Evolutionary conservation across 2,329 filamentous ascomycete genomes (phyloP), one percentile per base, ranked within the genome.

Genomic region (Neocucurbitaria cava): DNA sequence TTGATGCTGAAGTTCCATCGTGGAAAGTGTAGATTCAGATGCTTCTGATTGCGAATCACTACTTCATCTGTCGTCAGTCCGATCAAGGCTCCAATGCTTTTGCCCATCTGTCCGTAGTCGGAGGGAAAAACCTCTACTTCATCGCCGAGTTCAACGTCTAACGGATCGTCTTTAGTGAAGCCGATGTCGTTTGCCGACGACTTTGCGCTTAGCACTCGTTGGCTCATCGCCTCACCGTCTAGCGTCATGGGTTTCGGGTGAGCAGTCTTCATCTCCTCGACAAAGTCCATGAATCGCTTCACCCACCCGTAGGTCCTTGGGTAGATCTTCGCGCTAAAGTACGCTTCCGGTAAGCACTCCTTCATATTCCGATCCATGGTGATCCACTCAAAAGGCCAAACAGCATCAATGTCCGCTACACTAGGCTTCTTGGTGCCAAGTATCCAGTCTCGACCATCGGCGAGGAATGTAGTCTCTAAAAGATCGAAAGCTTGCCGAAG

Each of bases 361-460:
- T 81, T 42, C 90, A 76, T 10, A 3, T 46, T 46, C 2, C 51
- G 56, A 35, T 73, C 69, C 26, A 74, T 76, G 2, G 75, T 70
- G 1, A 90, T 73, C 89, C 89, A 92, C 71, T 88, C 82, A 60
- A 91, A 82, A 0, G 83, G 81, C 87, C 86, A 91, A 11, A 89
- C 76, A 75, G 80, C 85, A 75, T 92, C 86, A 55, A 92, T 85
- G 70, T 92, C 89, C 3, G 84, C 87, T 58, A 90, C 71, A 1
- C 78, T 81, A 1, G 86, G 85, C 17, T 72, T 71, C 2, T 80
- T 66, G 1, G 80, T 83, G 10, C 77, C 79, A 11, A 88, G 74
- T 8, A 91, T 74, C 88, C 88, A 92, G 3, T 82, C 70, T 49
- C 88, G 79, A n/a, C 85, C 87, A 74, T 91, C 88, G 0, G 79